Base-by-base conservation (phyloP, 495 filamentous ascomycete genomes). In the Venustampulla echinocandica region DNA sequence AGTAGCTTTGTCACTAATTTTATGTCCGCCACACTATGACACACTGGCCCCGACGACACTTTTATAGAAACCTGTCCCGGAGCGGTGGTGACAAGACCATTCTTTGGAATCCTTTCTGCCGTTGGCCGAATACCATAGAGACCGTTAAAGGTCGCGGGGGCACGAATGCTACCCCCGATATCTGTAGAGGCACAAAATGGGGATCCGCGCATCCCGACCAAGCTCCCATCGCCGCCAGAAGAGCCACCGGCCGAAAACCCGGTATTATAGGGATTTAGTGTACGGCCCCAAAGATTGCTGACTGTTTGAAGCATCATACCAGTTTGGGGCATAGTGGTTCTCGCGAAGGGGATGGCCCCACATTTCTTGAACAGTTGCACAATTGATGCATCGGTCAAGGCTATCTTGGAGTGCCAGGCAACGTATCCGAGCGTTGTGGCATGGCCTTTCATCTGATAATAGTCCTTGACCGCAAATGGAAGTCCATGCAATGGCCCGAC, bases 91-190 rank as follows among this genome's bases (percentile, higher is more conserved):
- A 5, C 73, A 50, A 10, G 42, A 34, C 41, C 41, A 18, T 10
- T 17, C 4, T 10, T 3, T 11, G 41, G 41, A 7, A 87, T 58
- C 3, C 81, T 68, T 6, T 73, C 74, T 1, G 60, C 57, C 14
- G 70, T 76, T 1, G 80, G 78, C 53, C 80, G 81, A 52, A 82
- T 67, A 0, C 71, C 68, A 36, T 74, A 79, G 5, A 80, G 61
- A 4, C 73, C 75, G 37, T 69, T 66, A 47, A 70, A 79, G 47
- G 75, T 70, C 0, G 75, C 71, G 0, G 80, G 79, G 18, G 79
- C 66, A 1, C 79, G 65, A 24, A 82, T 72, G 2, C 72, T 78
- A 7, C 84, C 85, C 0, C 90, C 84, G 40, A 87, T 82, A 61
- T 87, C 82, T 15, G 81, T 84, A 0, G 73, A 72, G 1, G 78